These are phyloP conservation scores for Datura wrightii DNA, from an alignment of 257 asterid species.

Conservation along the genomic window DNA sequence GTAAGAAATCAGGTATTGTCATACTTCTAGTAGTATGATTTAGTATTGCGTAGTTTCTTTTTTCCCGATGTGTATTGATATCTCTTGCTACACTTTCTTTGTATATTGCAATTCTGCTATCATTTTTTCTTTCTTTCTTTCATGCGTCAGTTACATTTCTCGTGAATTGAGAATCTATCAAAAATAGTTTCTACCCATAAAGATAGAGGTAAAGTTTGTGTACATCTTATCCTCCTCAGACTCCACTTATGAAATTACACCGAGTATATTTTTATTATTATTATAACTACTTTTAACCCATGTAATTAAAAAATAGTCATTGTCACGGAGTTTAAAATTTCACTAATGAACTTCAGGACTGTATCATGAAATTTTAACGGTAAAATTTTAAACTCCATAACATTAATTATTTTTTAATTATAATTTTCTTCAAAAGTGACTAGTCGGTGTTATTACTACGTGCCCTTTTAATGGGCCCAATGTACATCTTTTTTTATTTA, in stretches of 20 bases:
- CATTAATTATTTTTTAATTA: not conserved
- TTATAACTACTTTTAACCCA: not conserved
- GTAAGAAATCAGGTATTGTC: too few species aligned
- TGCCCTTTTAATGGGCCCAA: slow-evolving; percentile 41
- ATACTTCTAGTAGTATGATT: too few species aligned
- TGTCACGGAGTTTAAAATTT: not conserved
- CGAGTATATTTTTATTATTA: fast-evolving
- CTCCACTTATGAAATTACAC: too few species aligned
- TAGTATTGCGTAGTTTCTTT: too few species aligned
- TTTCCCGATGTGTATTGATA: not conserved
- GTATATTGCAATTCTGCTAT: not conserved
- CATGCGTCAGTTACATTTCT: not conserved
- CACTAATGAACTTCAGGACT: not conserved
- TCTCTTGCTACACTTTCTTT: not conserved
- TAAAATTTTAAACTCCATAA: not conserved
- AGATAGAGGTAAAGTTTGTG: not conserved
- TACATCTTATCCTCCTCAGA: too few species aligned
- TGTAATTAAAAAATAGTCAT: too few species aligned
- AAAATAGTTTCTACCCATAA: not conserved
- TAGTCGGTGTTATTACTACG: not conserved
- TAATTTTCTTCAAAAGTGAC: not conserved
- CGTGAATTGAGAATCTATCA: not conserved
- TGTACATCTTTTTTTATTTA: not conserved
- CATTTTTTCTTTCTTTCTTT: not conserved
- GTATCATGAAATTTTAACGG: too few species aligned